A percentile compares a stretch with the other conserved stretches of the same genome.
These are phyloP conservation scores for Salmacisia buchloeana DNA, from an alignment of 1,284 basidiomycete species.

Conservation along the genomic window DNA sequence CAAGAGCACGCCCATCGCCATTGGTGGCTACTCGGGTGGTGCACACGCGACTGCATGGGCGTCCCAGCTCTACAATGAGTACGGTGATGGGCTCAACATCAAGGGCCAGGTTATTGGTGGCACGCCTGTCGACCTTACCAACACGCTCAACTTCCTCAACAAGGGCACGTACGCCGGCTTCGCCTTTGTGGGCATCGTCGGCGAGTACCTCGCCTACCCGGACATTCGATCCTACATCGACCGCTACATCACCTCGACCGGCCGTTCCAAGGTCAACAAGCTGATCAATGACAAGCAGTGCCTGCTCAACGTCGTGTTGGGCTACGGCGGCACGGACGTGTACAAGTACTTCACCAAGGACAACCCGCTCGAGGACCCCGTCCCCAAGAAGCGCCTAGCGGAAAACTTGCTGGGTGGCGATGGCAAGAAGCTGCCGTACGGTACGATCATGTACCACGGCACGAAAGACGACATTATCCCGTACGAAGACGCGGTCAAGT, in stretches of 20 bases:
- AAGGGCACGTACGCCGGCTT: conserved; percentile 30
- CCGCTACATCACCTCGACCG: conserved; percentile 17
- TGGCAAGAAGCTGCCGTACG: conserved; percentile 24
- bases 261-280: conserved; percentile 13
- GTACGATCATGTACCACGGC: conserved; percentile 38
- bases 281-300: conserved; percentile 20
- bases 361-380: conserved; percentile 23
- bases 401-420: conserved; percentile 9
- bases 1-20: conserved; percentile 18
- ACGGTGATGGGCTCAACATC: conserved; percentile 38
- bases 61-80: conserved; percentile 16
- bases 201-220: conserved; percentile 18
- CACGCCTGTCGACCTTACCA: conserved; percentile 27
- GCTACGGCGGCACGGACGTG: conserved; percentile 20
- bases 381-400: conserved; percentile 15
- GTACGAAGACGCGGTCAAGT: conserved; percentile 22
- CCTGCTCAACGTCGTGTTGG: conserved; percentile 15
- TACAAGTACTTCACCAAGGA: conserved; percentile 23
- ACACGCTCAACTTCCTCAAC: conserved; percentile 28
- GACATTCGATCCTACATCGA: conserved; percentile 20
- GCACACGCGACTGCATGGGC: conserved; percentile 37
- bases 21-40: conserved; percentile 38
- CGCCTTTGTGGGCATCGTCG: conserved; percentile 29
- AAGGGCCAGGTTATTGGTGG: conserved; percentile 22
- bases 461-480: conserved; percentile 41